phyloP scores from a whole-genome alignment of 1,139 yeast species.

The Kodamaea derodonti region DNA sequence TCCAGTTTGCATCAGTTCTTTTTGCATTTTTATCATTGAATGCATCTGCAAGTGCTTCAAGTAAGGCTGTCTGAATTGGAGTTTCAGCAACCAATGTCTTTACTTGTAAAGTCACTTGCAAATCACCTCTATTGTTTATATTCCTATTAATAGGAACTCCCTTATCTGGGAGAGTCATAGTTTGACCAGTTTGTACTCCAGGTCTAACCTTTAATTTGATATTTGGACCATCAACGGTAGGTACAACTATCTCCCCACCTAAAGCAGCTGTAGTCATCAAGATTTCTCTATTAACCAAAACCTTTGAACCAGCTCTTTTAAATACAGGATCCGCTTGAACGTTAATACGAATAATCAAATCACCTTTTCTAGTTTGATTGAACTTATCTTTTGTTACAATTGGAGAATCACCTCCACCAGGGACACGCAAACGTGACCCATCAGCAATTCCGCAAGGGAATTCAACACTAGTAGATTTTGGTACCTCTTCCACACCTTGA shows the following conservation, averaged over 20 bases:
- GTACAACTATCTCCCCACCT: slow-evolving; percentile 86
- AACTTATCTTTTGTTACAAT: slow-evolving; percentile 60
- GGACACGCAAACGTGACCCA: slow-evolving; percentile 79
- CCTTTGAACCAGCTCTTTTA: slow-evolving; percentile 59
- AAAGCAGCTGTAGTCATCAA: slow-evolving; percentile 95
- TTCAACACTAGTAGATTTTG: slow-evolving; percentile 70
- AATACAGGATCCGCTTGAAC: slow-evolving; percentile 74
- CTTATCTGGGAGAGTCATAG: slow-evolving; percentile 74
- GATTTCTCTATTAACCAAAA: slow-evolving; percentile 61
- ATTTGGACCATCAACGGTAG: slow-evolving; percentile 75
- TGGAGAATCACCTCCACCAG: slow-evolving; percentile 93
- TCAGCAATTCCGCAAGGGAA: slow-evolving; percentile 87
- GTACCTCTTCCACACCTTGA: slow-evolving; percentile 72
- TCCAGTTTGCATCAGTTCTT: slow-evolving; percentile 60
- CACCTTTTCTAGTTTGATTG: slow-evolving; percentile 73
- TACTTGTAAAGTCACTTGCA: slow-evolving; percentile 72
- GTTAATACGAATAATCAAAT: slow-evolving; percentile 74
- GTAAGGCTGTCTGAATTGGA: slow-evolving; percentile 84
- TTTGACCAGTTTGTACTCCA: slow-evolving; percentile 79
- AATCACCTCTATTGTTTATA: slow-evolving; percentile 66
- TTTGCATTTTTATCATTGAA: slow-evolving; percentile 77
- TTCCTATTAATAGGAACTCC: slow-evolving; percentile 76
- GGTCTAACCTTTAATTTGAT: slow-evolving; percentile 79
- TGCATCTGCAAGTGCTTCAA: slow-evolving; percentile 94
- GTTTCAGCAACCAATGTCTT: slow-evolving; percentile 71